Percentiles rank a stretch among this genome's conserved stretches.
Evolutionary conservation across 1,284 basidiomycete species (phyloP).

Genomic region (Moesziomyces sp.): DNA sequence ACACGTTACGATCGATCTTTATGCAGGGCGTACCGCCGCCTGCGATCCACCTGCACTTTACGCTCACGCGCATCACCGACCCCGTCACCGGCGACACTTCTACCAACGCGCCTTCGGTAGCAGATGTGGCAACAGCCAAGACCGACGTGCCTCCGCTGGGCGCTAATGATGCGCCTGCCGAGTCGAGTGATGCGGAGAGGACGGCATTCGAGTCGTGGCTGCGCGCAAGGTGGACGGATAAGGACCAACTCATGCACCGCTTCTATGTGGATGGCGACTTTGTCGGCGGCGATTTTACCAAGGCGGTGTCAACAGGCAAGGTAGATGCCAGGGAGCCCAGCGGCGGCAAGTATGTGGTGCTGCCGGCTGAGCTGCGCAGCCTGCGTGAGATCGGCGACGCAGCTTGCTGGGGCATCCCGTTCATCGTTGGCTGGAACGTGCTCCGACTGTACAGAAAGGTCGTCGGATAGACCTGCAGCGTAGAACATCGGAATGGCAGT

Average conservation of each 20-base stretch:
- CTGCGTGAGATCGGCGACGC: slow-evolving; percentile 50
- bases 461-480: slow-evolving; percentile 10
- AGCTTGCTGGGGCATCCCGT: slow-evolving; percentile 40
- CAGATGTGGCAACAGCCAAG: slow-evolving; percentile 9
- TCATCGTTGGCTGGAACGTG: slow-evolving; percentile 14
- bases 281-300: slow-evolving; percentile 38
- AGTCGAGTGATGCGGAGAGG: slow-evolving; percentile 76
- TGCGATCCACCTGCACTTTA: slow-evolving; percentile 77
- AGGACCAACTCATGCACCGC: slow-evolving; percentile 79
- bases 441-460: slow-evolving; percentile 22
- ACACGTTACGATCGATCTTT: slow-evolving; percentile 87
- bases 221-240: slow-evolving; percentile 80
- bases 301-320: slow-evolving; percentile 3
- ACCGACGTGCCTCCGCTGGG: slow-evolving; percentile 34
- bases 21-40: slow-evolving; percentile 84
- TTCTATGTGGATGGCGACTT: slow-evolving; percentile 71
- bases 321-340: slow-evolving; percentile 8
- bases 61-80: slow-evolving; percentile 28
- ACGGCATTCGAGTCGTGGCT: slow-evolving; percentile 85
- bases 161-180: slow-evolving; percentile 18
- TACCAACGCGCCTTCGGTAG: slow-evolving; percentile 8
- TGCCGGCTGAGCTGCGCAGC: slow-evolving; percentile 46
- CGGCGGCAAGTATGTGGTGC: slow-evolving; percentile 34
- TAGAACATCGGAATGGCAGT: neutral
- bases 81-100: slow-evolving; percentile 18